Evolutionary conservation across 768 basidiomycete genomes (phyloP), one percentile per base, ranked within the genome.

Genomic region (Antrodiella citrinella): DNA sequence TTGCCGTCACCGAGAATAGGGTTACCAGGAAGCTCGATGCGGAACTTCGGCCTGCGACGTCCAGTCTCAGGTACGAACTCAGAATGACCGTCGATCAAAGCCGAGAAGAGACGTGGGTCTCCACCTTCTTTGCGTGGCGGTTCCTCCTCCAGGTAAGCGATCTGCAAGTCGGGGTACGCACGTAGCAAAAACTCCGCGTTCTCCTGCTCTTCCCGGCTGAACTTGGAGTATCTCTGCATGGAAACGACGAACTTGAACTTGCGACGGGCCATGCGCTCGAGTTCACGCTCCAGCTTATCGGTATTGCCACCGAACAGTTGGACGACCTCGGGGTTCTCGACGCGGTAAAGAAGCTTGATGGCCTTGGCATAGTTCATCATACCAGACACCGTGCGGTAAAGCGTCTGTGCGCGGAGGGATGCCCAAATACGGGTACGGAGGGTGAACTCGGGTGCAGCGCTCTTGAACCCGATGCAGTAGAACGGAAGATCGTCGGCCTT

Each of bases 341-440:
- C 96, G 50, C 95, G 91, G 67, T 98, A 95, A n/a, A 99, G 78
- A 26, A 99, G 73, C 66, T 99, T 99, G 81, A 99, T 98, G 11
- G 96, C 96, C 73, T 99, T 99, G 57, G 90, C 84, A 67, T 99
- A 98, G 72, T 99, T 99, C 96, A 98, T 98, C 91, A 99, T 97
- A 47, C 96, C 96, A 26, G 96, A 97, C 15, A 99, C 95, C 12
- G 96, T 99, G 57, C 96, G 84, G 65, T 99, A 98, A 18, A 99
- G 80, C 1, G 96, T 99, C 72, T 99, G 96, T 15, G 96, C 96
- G 48, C 96, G 91, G 7, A 99, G 80, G 4, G 95, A 97, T 7
- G 96, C 94, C 96, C 96, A 99, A 61, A 99, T 99, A 64, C 96
- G 86, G 5, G 96, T 99, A 52, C 96, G 92, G 12, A 99, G 78